phyloP scores from a whole-genome alignment of 805 yeast genomes.

The Yarrowia sp. region DNA sequence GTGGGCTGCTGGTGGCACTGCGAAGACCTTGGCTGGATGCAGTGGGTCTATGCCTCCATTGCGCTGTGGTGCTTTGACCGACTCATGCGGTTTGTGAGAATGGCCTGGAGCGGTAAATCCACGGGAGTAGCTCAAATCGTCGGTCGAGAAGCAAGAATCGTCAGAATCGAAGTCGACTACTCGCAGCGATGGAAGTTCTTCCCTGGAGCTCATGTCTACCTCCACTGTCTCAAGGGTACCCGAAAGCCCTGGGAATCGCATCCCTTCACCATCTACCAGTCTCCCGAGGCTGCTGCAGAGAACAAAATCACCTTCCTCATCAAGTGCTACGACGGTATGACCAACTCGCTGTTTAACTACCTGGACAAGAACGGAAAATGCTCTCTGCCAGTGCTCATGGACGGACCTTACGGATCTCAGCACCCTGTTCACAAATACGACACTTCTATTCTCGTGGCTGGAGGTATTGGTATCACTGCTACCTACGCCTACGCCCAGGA shows the following conservation, averaged over 20 bases:
- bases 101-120: constrained; percentile 53
- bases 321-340: constrained; percentile 30
- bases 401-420: constrained; percentile 60
- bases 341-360: constrained; percentile 25
- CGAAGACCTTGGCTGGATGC: constrained; percentile 42
- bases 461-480: constrained; percentile 62
- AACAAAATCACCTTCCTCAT: constrained; percentile 28
- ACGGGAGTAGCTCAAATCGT: constrained; percentile 24
- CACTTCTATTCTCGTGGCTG: constrained; percentile 47
- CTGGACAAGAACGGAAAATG: constrained; percentile 9
- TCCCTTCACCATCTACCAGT: constrained; percentile 53
- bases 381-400: constrained; percentile 36
- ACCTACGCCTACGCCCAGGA: constrained; percentile 45
- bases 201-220: constrained; percentile 59
- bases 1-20: constrained; percentile 60
- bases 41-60: constrained; percentile 51
- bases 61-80: constrained; percentile 74
- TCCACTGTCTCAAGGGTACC: constrained; percentile 52
- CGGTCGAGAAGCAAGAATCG: constrained; percentile 13
- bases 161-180: constrained; percentile 22
- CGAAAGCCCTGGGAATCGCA: constrained; percentile 59
- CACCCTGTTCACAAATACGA: constrained; percentile 42
- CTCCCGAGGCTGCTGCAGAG: constrained; percentile 28
- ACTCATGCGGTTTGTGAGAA: constrained; percentile 51
- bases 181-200: constrained; percentile 43